These are phyloP conservation scores for Moesziomyces sp. DNA, from an alignment of 1,284 basidiomycete species.

Conservation along the genomic window DNA sequence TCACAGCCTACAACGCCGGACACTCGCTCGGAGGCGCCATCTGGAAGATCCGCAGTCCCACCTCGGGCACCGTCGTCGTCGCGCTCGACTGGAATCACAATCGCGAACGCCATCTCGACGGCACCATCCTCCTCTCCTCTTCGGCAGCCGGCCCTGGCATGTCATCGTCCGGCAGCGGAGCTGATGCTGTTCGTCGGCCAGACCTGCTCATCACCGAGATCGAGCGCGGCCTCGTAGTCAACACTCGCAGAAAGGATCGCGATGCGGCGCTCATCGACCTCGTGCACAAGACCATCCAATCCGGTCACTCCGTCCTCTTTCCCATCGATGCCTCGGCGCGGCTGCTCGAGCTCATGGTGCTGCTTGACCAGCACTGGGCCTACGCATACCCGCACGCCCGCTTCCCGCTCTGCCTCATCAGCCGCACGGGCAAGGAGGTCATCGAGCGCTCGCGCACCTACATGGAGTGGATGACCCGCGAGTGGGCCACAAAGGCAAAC, in stretches of 20 bases:
- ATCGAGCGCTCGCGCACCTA: conserved; percentile 92
- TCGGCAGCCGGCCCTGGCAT: conserved; percentile 37
- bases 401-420: conserved; percentile 82
- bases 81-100: conserved; percentile 97
- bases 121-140: conserved; percentile 75
- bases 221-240: conserved; percentile 79
- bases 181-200: conserved; percentile 58
- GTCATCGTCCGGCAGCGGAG: conserved; percentile 19
- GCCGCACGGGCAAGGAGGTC: conserved; percentile 90
- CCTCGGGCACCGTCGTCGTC: conserved; percentile 93
- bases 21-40: conserved; percentile 96
- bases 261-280: conserved; percentile 74
- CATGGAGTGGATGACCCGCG: conserved; percentile 98
- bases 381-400: conserved; percentile 76
- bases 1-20: conserved; percentile 95
- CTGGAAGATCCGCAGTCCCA: conserved; percentile 97
- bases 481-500: conserved; percentile 72
- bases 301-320: conserved; percentile 80
- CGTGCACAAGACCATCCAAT: conserved; percentile 89
- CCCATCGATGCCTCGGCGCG: conserved; percentile 95
- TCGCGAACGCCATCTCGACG: conserved; percentile 93
- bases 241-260: conserved; percentile 88
- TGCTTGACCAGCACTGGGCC: conserved; percentile 98
- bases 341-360: conserved; percentile 89
- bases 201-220: conserved; percentile 89